phyloP scores from a whole-genome alignment of 306 rosid genomes.

The Trifolium pratense region DNA sequence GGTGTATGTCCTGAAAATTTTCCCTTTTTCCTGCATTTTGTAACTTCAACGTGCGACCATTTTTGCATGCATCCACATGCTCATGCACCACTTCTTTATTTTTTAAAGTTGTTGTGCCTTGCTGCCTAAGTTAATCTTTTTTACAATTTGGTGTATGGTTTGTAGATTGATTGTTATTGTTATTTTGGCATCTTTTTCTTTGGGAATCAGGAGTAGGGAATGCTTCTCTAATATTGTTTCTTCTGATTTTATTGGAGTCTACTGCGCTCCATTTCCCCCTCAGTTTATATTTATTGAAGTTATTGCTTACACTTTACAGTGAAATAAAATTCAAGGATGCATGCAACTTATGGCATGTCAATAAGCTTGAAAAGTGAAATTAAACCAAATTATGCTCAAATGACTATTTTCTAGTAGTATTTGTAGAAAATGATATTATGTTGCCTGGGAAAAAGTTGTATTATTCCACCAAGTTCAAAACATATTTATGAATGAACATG shows the following conservation, averaged over 20 bases:
- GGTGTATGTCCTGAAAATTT: constrained; percentile 1
- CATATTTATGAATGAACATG: not conserved
- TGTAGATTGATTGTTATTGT: not conserved
- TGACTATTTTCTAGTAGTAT: too few species aligned
- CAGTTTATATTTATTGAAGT: constrained; percentile 4
- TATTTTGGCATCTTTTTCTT: constrained; percentile 20
- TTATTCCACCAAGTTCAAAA: too few species aligned
- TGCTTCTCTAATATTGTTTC: constrained; percentile 31
- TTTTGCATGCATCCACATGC: constrained; percentile 21
- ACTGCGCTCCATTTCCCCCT: not conserved
- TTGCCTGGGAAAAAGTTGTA: too few species aligned
- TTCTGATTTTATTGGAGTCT: constrained; percentile 4
- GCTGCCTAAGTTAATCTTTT: not conserved
- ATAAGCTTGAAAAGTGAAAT: too few species aligned
- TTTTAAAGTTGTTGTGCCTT: constrained; percentile 3
- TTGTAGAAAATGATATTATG: too few species aligned
- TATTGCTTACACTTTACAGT: constrained; percentile 5
- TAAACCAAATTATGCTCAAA: too few species aligned
- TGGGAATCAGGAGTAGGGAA: constrained; percentile 12
- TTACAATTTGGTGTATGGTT: not conserved
- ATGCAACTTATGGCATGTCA: too few species aligned
- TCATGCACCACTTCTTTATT: not conserved
- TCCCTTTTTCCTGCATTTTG: not conserved
- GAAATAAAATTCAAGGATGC: too few species aligned
- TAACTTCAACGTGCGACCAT: not conserved